These are phyloP conservation scores for Acanthamoeba castellanii DNA, from an alignment of 208 protist genomes.

Conservation along the genomic window DNA sequence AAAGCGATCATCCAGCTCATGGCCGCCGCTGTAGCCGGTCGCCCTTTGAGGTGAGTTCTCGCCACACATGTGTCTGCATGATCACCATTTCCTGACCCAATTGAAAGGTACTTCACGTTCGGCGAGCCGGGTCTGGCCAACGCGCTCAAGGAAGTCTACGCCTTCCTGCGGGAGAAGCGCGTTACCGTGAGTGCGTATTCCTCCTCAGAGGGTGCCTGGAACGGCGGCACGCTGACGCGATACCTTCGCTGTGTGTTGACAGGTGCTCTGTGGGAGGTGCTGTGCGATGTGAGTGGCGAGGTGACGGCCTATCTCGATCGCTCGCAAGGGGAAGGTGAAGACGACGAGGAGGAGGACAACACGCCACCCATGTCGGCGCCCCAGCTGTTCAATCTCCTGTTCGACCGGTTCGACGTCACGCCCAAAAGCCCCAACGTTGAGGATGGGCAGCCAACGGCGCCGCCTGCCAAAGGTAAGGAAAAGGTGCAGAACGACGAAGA, in stretches of 20 bases:
- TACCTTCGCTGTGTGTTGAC: background rate
- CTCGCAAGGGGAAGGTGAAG: conserved; percentile 1
- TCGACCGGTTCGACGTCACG: conserved; percentile 1
- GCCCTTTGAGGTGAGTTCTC: background rate
- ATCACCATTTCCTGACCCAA: no score
- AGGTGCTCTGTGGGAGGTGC: conserved; percentile 11
- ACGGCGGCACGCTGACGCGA: no score
- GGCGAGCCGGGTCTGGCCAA: conserved; percentile 48
- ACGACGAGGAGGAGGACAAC: conserved; percentile 11
- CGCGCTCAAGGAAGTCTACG: conserved; percentile 19
- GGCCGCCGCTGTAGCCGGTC: background rate
- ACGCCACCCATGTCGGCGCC: background rate
- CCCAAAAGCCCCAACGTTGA: background rate
- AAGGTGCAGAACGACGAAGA: background rate
- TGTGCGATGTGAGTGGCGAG: conserved; percentile 3
- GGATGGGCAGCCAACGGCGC: background rate
- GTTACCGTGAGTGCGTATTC: background rate
- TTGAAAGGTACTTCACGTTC: conserved; percentile 63
- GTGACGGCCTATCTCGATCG: background rate
- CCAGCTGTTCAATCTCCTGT: conserved; percentile 49
- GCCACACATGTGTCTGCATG: no score
- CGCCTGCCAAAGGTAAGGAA: background rate
- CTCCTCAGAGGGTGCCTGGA: background rate
- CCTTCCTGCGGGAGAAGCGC: background rate
- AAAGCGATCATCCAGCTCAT: conserved; percentile 73